Evolutionary conservation across 2,329 filamentous ascomycete species (phyloP), one percentile per base, ranked within the genome.

Genomic region (Myriosclerotinia duriaeana): DNA sequence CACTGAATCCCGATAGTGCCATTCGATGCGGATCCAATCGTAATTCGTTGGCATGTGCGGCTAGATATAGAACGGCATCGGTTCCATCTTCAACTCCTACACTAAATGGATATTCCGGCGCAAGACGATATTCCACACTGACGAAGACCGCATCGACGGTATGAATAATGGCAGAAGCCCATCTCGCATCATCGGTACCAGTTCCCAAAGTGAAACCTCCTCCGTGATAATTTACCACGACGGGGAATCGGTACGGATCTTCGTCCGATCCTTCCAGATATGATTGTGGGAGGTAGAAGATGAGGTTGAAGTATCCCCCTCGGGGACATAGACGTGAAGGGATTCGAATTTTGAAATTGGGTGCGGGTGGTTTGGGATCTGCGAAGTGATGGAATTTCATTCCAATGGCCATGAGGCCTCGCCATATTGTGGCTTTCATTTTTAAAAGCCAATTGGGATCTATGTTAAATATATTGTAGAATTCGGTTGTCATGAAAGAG

Each of bases 91-190:
- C 86, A 0, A 90, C 82, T 0, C 86, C 83, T 0, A 83, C 84
- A 0, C 87, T 88, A 73, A 88, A 89, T 0, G 87, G 87, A 70
- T 84, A 80, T 72, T 85, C 84, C 0, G 88, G 88, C 0, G 87
- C 87, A 2, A 89, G 81, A n/a, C 88, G 83, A 74, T 91, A 90
- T 72, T 89, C 86, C 70, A 89, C 85, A 1, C 83, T 85, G 68
- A 90, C 83, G 65, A 89, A 82, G 30, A 89, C 79, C 38, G 78
- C 85, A 63, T 85, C 81, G 15, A 84, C 78, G 5, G 80, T 78
- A 36, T 82, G 77, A 50, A 84, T 77, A 4, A 87, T 82, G 46
- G 81, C 78, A 5, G 82, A 79, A 7, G 83, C 85, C 80, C 87
- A 89, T 53, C 86, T 81, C 17, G 85, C 83, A 72, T 89, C 87